Conservation (phyloP, 2,329 filamentous ascomycete species). For the Fusarium newnesense region DNA sequence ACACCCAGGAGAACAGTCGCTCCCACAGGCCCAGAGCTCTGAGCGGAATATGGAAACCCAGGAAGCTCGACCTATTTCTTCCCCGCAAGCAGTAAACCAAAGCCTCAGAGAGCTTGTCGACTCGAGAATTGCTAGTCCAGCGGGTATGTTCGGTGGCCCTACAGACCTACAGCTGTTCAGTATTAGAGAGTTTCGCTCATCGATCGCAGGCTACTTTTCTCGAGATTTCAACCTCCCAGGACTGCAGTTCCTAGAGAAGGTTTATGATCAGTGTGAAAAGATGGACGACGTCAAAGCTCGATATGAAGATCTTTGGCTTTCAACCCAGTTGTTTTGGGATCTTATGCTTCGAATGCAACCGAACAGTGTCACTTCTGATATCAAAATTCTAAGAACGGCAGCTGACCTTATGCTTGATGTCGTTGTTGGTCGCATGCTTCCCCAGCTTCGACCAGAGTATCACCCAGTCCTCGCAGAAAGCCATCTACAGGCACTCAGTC, state of each 20-base stretch:
- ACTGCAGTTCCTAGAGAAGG: neutral
- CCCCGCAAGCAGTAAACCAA: neutral
- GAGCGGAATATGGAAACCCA: neutral
- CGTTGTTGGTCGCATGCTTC: neutral
- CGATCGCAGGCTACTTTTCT: constrained; percentile 5
- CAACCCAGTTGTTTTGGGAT: constrained; percentile 30
- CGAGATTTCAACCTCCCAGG: constrained; percentile 2
- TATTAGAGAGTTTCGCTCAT: neutral
- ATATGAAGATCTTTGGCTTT: constrained; percentile 22
- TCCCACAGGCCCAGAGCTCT: neutral
- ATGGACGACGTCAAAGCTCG: constrained; percentile 1
- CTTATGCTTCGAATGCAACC: constrained; percentile 29
- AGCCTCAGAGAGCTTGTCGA: neutral
- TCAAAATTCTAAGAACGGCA: neutral
- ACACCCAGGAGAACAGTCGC: neutral
- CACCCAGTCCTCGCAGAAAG: neutral
- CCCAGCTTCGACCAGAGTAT: neutral
- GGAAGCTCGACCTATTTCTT: neutral
- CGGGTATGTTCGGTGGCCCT: neutral
- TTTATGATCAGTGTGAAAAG: neutral
- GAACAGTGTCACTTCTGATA: constrained; percentile 7
- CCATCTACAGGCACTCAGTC: constrained; percentile 6
- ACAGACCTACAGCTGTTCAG: neutral
- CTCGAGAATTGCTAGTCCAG: neutral
- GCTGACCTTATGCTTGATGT: constrained; percentile 27